These are phyloP conservation scores for Cajanus cajan DNA, from an alignment of 306 rosid genomes.

Conservation along the genomic window DNA sequence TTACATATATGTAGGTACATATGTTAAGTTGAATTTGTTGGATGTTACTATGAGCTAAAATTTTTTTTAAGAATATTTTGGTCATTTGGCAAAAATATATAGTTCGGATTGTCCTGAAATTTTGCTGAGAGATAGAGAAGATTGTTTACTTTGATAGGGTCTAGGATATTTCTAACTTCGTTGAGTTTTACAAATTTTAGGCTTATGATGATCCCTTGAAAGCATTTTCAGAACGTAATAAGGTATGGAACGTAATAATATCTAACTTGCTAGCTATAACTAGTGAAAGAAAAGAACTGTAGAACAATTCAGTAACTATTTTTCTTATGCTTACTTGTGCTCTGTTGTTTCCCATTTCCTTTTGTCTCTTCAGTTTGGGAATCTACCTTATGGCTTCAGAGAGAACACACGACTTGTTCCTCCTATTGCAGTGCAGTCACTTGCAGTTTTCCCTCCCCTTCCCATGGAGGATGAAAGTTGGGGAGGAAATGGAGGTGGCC, in stretches of 20 bases:
- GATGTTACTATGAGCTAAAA: too few relatives aligned
- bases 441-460: constrained; percentile 54
- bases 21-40: too few relatives aligned
- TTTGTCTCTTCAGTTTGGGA: constrained; percentile 59
- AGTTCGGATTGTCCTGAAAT: too few relatives aligned
- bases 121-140: too few relatives aligned
- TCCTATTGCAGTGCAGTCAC: constrained; percentile 53
- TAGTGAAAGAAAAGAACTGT: neutral
- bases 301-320: neutral
- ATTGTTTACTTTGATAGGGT: neutral
- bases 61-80: too few relatives aligned
- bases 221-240: constrained; percentile 70
- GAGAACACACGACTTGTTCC: constrained; percentile 82
- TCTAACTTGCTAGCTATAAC: neutral
- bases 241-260: constrained; percentile 34
- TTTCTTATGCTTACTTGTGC: neutral
- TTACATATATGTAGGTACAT: too few relatives aligned
- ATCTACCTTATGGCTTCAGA: constrained; percentile 75
- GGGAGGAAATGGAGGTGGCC: constrained; percentile 85
- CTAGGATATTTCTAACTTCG: neutral
- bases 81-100: too few relatives aligned
- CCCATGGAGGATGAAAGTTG: constrained; percentile 66
- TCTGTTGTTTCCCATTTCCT: neutral
- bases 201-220: constrained; percentile 66
- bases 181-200: constrained; percentile 30